These are phyloP conservation scores for Hevea brasiliensis DNA, from an alignment of 345 rosid species.

Conservation along the genomic window DNA sequence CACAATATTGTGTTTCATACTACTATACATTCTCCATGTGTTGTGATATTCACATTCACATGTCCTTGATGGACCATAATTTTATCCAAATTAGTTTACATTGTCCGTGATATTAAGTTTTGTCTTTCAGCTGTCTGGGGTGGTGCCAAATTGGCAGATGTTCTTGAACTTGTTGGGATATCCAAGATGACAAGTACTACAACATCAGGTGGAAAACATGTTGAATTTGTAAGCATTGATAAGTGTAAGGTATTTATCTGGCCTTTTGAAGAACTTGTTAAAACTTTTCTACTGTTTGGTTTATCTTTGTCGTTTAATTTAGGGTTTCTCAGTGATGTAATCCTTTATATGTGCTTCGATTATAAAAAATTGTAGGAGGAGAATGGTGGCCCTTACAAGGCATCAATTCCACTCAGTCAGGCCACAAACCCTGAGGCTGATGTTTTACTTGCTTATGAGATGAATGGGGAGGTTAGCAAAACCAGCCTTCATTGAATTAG, in stretches of 20 bases:
- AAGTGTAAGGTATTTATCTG: slow-evolving; percentile 68
- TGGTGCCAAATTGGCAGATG: slow-evolving; percentile 80
- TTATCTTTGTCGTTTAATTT: neutral
- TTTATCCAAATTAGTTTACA: neutral
- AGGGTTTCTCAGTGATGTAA: neutral
- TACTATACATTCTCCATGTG: neutral
- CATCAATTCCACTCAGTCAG: slow-evolving; percentile 83
- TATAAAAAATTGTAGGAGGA: slow-evolving; percentile 67
- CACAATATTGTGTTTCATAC: neutral
- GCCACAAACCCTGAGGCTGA: slow-evolving; percentile 91
- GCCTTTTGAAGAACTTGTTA: neutral
- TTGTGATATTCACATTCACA: neutral
- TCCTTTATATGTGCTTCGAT: slow-evolving; percentile 4
- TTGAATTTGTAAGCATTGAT: slow-evolving; percentile 95
- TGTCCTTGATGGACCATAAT: neutral
- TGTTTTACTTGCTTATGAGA: slow-evolving; percentile 95
- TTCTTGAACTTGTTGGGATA: slow-evolving; percentile 81
- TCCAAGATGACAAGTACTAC: slow-evolving; percentile 57
- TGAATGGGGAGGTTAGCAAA: slow-evolving; percentile 89
- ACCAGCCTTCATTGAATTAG: neutral
- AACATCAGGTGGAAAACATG: slow-evolving; percentile 71
- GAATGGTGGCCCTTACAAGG: slow-evolving; percentile 98
- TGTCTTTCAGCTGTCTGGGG: slow-evolving; percentile 71
- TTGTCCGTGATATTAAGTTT: neutral
- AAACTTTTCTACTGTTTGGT: neutral